phyloP scores from a whole-genome alignment of 2,329 filamentous ascomycete species.

The Hypoxylon sp. region DNA sequence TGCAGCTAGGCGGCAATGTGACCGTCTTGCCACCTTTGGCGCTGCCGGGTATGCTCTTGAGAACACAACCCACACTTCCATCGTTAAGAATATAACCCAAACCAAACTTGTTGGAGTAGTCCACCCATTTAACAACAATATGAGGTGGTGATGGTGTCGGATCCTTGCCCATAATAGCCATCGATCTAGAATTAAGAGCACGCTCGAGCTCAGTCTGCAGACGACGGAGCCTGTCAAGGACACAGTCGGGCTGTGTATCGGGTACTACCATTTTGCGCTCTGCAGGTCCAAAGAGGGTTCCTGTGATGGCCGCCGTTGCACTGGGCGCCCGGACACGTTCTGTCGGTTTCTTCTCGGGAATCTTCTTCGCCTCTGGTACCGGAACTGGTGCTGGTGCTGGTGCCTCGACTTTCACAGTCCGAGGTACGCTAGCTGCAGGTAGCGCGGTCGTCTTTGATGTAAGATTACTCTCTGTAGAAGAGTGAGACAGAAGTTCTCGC shows the following conservation, averaged over 20 bases:
- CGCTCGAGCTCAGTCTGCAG: conserved; percentile 74
- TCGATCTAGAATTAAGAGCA: conserved; percentile 73
- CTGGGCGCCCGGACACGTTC: conserved; percentile 35
- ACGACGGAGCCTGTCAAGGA: conserved; percentile 68
- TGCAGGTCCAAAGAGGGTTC: conserved; percentile 69
- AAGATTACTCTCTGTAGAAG: conserved; percentile 48
- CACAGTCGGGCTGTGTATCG: conserved; percentile 70
- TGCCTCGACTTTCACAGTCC: conserved; percentile 22
- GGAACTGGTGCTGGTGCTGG: conserved; percentile 19
- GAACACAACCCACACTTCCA: conserved; percentile 81
- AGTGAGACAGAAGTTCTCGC: conserved; percentile 50
- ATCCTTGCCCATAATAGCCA: conserved; percentile 71
- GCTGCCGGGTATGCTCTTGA: conserved; percentile 68
- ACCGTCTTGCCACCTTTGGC: conserved; percentile 65
- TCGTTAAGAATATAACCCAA: conserved; percentile 88
- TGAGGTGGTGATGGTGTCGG: conserved; percentile 70
- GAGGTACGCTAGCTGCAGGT: conserved; percentile 29
- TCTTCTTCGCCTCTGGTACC: conserved; percentile 24
- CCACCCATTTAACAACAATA: conserved; percentile 85
- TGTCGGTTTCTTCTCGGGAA: conserved; percentile 26
- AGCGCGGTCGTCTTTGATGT: conserved; percentile 41
- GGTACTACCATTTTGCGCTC: conserved; percentile 67
- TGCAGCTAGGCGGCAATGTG: conserved; percentile 76
- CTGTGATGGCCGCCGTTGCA: conserved; percentile 54
- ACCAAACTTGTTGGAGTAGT: conserved; percentile 90